A percentile compares a stretch with the other conserved stretches of the same genome.
Evolutionary conservation across 768 basidiomycete genomes (phyloP).

Genomic region (Rhizopogon vulgaris): DNA sequence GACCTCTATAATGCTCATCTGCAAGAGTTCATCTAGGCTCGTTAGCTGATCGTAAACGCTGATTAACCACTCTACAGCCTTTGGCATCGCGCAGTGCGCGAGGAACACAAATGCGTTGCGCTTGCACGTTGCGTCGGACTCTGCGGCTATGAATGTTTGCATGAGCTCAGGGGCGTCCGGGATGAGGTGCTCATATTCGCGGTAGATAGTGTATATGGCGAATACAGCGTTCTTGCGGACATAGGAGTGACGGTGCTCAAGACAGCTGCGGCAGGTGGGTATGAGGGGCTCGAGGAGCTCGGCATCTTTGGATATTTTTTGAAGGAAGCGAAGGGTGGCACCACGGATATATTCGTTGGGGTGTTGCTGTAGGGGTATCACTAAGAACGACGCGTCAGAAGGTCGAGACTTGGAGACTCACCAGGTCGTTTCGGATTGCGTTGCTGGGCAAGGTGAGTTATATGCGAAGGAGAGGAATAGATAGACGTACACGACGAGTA

Average conservation of each 20-base stretch:
- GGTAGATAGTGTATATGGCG: conserved; percentile 90
- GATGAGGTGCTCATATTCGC: conserved; percentile 89
- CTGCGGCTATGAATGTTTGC: conserved; percentile 92
- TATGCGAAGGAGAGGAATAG: conserved; percentile 7
- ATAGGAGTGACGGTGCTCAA: conserved; percentile 96
- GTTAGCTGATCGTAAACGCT: conserved; percentile 80
- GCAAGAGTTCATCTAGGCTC: conserved; percentile 83
- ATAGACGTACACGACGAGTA: conserved; percentile 84
- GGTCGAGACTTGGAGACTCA: conserved; percentile 31
- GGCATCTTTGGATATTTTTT: conserved; percentile 89
- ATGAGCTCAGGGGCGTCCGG: conserved; percentile 96
- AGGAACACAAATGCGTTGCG: conserved; percentile 97
- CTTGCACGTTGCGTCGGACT: conserved; percentile 94
- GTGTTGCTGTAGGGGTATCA: conserved; percentile 66
- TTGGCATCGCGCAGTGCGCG: conserved; percentile 76
- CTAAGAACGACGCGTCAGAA: neutral
- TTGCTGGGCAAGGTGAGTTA: conserved; percentile 47
- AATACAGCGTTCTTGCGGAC: conserved; percentile 99
- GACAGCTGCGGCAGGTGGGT: conserved; percentile 87
- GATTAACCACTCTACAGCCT: conserved; percentile 88
- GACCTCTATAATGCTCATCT: conserved; percentile 94
- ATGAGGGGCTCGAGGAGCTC: conserved; percentile 95
- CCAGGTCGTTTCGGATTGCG: conserved; percentile 95
- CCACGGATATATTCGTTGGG: conserved; percentile 99
- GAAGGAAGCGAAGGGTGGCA: conserved; percentile 91